Evolutionary conservation across 192 early-diverging fungal genomes (phyloP), one percentile per base, ranked within the genome.

Genomic region (Coemansia sp.): DNA sequence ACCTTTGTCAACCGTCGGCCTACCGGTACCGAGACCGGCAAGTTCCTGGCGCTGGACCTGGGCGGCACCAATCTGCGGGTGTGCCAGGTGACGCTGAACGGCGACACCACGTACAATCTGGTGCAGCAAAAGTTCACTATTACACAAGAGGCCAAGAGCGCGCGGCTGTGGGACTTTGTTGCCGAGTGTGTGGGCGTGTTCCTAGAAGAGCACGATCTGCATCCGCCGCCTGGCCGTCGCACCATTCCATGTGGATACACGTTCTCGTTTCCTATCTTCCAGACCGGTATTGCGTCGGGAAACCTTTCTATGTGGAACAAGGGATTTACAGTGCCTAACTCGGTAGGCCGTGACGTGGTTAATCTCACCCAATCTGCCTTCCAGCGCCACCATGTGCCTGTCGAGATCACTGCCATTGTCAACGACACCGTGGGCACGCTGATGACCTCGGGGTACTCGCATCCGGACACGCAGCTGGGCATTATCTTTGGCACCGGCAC

Each of bases 381-480:
- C 60, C 59, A 64, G 28, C 80, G 84, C 53, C 63, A 82, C 70
- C 76, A 76, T 6, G 52, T 93, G 57, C 88, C 88, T 35, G 84
- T 91, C 21, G 63, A 76, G 44, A 86, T 97, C 31, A 82, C 82
- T 45, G 96, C 94, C 36, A 84, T 98, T 37, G 85, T 97, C 49
- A 98, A 97, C 80, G 96, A 98, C 67, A 95, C 94, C 11, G 94
- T 97, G 15, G 93, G 94, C 31, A 92, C 96, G 21, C 79, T 98
- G 37, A 79, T 97, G 31, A 85, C 92, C 9, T 84, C 94, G 58
- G 93, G 91, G 28, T 97, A 97, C 76, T 70, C 62, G 14, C 84
- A 92, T 38, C 89, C 88, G 16, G 57, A 78, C 36, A 87, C 90
- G 53, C 81, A 85, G 69, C 85, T 94, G 61, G 91, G 89, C 36